A percentile compares a stretch with the other conserved stretches of the same genome.
These are phyloP conservation scores for Rutstroemia sp. DNA, from an alignment of 2,329 filamentous ascomycete species.

Conservation along the genomic window DNA sequence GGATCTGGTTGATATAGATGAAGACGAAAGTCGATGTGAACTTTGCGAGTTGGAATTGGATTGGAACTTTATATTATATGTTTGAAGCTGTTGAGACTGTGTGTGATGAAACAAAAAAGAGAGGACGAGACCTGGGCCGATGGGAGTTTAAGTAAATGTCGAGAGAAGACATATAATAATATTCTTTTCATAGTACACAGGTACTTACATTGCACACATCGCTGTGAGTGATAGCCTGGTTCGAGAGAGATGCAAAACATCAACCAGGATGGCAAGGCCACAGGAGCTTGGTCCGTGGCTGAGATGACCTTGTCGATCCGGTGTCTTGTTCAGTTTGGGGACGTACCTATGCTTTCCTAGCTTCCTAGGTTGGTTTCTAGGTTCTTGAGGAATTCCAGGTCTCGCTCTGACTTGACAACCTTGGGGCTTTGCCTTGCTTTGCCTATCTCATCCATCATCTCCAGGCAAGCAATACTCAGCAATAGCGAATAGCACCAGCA, in stretches of 20 bases:
- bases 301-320: constrained; percentile 3
- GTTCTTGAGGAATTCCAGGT: background rate
- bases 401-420: background rate
- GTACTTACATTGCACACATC: background rate
- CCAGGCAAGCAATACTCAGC: background rate
- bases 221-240: background rate
- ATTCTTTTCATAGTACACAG: background rate
- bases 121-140: background rate
- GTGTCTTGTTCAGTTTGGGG: constrained; percentile 3
- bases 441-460: background rate
- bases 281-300: constrained; percentile 4
- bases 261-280: constrained; percentile 1
- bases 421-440: background rate
- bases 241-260: constrained; percentile 7
- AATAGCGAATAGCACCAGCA: background rate
- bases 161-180: background rate
- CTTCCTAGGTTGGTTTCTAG: background rate
- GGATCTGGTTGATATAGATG: background rate
- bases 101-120: constrained; percentile 5
- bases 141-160: constrained; percentile 5
- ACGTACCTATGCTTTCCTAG: background rate
- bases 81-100: constrained; percentile 2
- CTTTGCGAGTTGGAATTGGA: background rate
- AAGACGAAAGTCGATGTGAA: background rate
- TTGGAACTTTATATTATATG: constrained; percentile 6